Conservation (phyloP, 352 stramenopile genomes). For the Aphanomyces cochlioides region DNA sequence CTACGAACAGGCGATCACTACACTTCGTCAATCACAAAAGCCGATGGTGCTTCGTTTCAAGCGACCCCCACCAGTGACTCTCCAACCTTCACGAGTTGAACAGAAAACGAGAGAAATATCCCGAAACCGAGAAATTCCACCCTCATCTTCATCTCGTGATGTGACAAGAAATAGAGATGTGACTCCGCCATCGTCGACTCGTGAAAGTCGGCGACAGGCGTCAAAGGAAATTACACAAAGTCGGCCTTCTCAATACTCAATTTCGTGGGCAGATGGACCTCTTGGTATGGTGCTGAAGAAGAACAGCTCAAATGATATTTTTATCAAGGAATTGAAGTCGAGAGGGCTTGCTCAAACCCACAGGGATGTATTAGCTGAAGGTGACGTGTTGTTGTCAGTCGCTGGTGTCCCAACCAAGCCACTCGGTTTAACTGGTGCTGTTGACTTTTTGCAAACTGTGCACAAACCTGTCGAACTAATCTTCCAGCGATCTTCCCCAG, state of each 20-base stretch:
- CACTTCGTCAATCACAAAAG: slow-evolving; percentile 71
- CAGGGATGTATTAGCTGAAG: slow-evolving; percentile 40
- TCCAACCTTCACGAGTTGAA: not conserved
- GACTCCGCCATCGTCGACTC: not conserved
- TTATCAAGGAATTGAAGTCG: slow-evolving; percentile 59
- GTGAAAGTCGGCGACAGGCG: not conserved
- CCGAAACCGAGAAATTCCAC: not conserved
- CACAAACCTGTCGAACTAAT: slow-evolving; percentile 77
- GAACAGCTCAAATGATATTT: slow-evolving; percentile 51
- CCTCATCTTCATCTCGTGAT: not conserved
- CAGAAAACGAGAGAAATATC: not conserved
- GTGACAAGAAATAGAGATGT: not conserved
- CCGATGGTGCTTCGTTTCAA: slow-evolving; percentile 56
- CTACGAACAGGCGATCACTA: slow-evolving; percentile 70
- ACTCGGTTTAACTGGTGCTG: slow-evolving; percentile 65
- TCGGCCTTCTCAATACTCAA: slow-evolving; percentile 43
- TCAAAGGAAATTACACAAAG: not conserved
- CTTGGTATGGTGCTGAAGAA: slow-evolving; percentile 81
- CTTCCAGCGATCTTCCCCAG: slow-evolving; percentile 46
- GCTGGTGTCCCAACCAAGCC: slow-evolving; percentile 63
- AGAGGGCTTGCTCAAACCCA: slow-evolving; percentile 1
- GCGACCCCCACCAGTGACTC: slow-evolving; percentile 28
- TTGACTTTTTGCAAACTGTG: slow-evolving; percentile 72
- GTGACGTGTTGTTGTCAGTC: slow-evolving; percentile 74
- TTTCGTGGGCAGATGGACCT: slow-evolving; percentile 69